Evolutionary conservation across 1,139 yeast species (phyloP).

Genomic region (Sugiyamaella pinicola): DNA sequence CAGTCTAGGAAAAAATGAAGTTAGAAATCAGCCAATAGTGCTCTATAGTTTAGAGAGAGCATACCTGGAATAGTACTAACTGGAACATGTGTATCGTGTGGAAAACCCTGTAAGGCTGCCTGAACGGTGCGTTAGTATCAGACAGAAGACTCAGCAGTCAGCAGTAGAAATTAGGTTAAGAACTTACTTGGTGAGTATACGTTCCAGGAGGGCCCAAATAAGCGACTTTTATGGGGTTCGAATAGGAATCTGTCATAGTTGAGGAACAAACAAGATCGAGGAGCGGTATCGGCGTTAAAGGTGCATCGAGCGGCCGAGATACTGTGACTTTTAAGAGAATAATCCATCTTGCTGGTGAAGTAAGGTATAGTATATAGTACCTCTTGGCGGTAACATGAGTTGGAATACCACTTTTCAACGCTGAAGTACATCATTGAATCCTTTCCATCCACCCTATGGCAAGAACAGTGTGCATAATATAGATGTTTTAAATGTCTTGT

Average conservation of each 20-base stretch:
- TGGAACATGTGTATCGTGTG: slow-evolving; percentile 35
- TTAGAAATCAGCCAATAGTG: neutral
- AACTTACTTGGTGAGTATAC: slow-evolving; percentile 80
- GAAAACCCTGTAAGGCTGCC: slow-evolving; percentile 82
- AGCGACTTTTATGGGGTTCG: slow-evolving; percentile 41
- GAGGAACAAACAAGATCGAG: neutral
- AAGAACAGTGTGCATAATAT: too few relatives aligned
- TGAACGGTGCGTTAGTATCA: slow-evolving; percentile 30
- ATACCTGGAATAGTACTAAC: slow-evolving; percentile 36
- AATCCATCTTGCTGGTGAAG: neutral
- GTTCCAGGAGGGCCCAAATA: slow-evolving; percentile 90
- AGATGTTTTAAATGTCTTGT: too few relatives aligned
- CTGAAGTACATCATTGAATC: too few relatives aligned
- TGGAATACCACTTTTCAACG: too few relatives aligned
- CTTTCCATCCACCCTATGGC: too few relatives aligned
- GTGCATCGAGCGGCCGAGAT: too few relatives aligned
- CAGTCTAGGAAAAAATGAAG: slow-evolving; percentile 48
- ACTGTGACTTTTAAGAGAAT: neutral
- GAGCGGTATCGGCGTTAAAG: slow-evolving; percentile 9
- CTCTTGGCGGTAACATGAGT: too few relatives aligned
- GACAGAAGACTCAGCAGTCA: neutral
- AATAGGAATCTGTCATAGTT: neutral
- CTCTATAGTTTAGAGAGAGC: slow-evolving; percentile 11
- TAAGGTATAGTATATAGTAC: too few relatives aligned
- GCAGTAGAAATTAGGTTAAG: too few relatives aligned